phyloP scores from a whole-genome alignment of 2,329 filamentous ascomycete species.

The Sclerotinia borealis region DNA sequence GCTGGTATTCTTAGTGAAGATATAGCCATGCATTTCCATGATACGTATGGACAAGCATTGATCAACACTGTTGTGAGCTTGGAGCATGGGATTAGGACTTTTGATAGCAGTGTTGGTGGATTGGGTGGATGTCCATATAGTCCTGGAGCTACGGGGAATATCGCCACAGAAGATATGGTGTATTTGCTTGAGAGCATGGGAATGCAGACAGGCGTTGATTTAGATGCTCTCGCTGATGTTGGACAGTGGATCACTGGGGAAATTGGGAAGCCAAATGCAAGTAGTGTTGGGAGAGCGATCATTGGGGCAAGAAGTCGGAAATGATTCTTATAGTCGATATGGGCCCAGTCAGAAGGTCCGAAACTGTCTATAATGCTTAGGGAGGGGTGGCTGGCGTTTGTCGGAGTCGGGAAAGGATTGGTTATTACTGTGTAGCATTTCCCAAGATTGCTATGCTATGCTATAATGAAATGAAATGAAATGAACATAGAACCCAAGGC shows the following conservation, averaged over 20 bases:
- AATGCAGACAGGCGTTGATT: constrained; percentile 65
- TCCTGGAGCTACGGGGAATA: constrained; percentile 80
- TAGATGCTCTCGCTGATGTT: constrained; percentile 60
- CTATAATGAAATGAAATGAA: no score
- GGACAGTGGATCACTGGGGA: constrained; percentile 66
- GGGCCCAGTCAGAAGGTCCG: neutral
- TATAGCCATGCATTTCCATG: constrained; percentile 80
- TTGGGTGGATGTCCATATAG: constrained; percentile 81
- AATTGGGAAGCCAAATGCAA: constrained; percentile 57
- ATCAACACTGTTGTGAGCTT: constrained; percentile 74
- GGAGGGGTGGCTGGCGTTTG: neutral
- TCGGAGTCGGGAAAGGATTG: neutral
- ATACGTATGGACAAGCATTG: constrained; percentile 82
- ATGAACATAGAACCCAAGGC: neutral
- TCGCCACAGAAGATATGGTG: constrained; percentile 77
- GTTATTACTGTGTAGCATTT: neutral
- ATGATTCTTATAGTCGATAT: neutral
- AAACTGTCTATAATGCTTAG: neutral
- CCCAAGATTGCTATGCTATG: no score
- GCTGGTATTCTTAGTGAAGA: constrained; percentile 65
- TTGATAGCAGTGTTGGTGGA: constrained; percentile 74
- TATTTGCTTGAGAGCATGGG: constrained; percentile 72
- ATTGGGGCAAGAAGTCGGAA: constrained; percentile 39
- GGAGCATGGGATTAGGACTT: constrained; percentile 69
- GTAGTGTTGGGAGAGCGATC: constrained; percentile 61